Evolutionary conservation across 1,284 basidiomycete genomes (phyloP).

Genomic region (Sporisorium graminicola): DNA sequence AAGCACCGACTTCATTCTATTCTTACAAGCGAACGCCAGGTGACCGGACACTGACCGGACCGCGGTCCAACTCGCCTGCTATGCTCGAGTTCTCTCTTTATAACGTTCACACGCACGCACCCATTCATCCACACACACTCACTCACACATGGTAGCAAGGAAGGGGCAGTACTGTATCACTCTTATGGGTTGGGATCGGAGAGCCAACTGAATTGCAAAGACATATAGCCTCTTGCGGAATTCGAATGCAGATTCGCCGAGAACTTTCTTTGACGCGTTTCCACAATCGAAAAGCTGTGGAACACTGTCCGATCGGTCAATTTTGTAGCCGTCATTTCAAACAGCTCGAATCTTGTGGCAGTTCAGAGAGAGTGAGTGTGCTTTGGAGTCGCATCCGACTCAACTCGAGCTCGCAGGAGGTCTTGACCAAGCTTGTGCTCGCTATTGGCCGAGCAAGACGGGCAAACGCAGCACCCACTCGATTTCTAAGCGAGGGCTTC

Average conservation of each 20-base stretch:
- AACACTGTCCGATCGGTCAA: constrained; percentile 39
- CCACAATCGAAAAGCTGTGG: too few relatives aligned
- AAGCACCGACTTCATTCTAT: constrained; percentile 16
- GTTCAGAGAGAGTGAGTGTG: not conserved
- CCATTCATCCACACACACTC: too few relatives aligned
- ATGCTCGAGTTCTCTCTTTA: not conserved
- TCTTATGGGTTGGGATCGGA: too few relatives aligned
- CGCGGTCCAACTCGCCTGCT: not conserved
- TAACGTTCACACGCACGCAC: too few relatives aligned
- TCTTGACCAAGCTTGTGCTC: too few relatives aligned
- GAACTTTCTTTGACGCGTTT: constrained; percentile 9
- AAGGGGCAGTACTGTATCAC: too few relatives aligned
- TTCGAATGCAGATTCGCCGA: constrained; percentile 21
- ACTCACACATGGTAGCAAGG: not conserved
- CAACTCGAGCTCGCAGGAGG: too few relatives aligned
- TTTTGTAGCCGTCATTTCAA: constrained; percentile 5
- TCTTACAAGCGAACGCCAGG: too few relatives aligned
- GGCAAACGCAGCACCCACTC: too few relatives aligned
- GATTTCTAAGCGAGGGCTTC: not conserved
- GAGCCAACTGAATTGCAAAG: too few relatives aligned
- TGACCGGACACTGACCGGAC: constrained; percentile 17
- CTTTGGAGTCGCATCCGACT: not conserved
- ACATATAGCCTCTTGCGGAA: not conserved
- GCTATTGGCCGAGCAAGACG: too few relatives aligned
- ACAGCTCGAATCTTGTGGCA: not conserved